Evolutionary conservation across 768 basidiomycete genomes (phyloP), one percentile per base, ranked within the genome.

Genomic region (Tricholoma furcatifolium): DNA sequence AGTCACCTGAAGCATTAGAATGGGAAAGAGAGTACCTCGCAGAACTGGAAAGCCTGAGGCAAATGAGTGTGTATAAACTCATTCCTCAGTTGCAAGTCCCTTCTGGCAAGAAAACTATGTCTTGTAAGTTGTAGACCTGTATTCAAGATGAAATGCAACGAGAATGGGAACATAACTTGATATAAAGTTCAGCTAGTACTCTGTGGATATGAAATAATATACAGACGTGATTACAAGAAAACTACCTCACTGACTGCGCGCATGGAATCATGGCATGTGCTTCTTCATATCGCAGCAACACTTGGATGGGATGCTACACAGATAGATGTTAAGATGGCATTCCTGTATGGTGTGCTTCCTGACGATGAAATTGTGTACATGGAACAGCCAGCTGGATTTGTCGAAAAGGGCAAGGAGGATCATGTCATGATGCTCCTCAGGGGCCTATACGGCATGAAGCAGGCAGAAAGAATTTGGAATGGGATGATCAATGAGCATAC

Each of bases 171-270:
- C 0, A 40, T 70, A 0, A 51, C 59, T 0, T 46, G 66, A n/a
- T 66, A 66, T 53, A 79, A 50, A 43, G 48, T 47, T 4, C 8
- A 69, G 0, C 66, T 71, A 18, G 72, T 81, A 1, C 69, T 74
- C 21, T 66, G 71, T 43, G 78, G 80, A 0, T 75, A 66, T 58
- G 56, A 72, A 17, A 74, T 76, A 47, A 57, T 70, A 2, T 52
- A 2, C n/a, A n/a, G n/a, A n/a, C n/a, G n/a, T n/a, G n/a, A n/a
- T n/a, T n/a, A n/a, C n/a, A n/a, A n/a, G n/a, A n/a, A n/a, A n/a
- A n/a, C n/a, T n/a, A n/a, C n/a, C n/a, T n/a, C n/a, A n/a, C n/a
- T n/a, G n/a, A n/a, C n/a, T n/a, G n/a, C n/a, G n/a, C n/a, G n/a
- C n/a, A n/a, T n/a, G n/a, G n/a, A n/a, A n/a, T n/a, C n/a, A n/a